Percentiles rank a stretch among this genome's conserved stretches.
These are phyloP conservation scores for Xylaria sp. DNA, from an alignment of 2,329 filamentous ascomycete species.

Conservation along the genomic window DNA sequence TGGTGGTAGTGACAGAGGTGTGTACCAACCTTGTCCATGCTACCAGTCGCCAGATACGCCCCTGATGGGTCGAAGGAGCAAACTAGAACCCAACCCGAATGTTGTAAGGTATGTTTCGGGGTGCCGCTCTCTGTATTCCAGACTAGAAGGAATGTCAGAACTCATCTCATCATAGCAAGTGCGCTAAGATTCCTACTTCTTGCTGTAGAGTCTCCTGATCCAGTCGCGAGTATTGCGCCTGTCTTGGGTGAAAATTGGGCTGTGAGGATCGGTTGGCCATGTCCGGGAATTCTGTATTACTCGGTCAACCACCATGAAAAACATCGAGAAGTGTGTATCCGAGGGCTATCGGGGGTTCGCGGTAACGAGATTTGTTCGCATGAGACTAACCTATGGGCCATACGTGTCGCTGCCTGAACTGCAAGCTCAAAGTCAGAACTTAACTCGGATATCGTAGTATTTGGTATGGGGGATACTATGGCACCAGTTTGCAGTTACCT, in stretches of 20 bases:
- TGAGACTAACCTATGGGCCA: conserved; percentile 71
- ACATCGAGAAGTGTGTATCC: background rate
- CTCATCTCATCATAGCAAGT: background rate
- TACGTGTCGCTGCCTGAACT: conserved; percentile 90
- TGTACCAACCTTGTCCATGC: conserved; percentile 77
- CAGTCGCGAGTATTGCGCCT: conserved; percentile 70
- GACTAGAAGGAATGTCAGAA: conserved; percentile 40
- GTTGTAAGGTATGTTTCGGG: conserved; percentile 84
- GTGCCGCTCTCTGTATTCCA: conserved; percentile 97
- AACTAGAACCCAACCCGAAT: conserved; percentile 89
- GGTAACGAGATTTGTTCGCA: background rate
- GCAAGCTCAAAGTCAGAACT: conserved; percentile 60
- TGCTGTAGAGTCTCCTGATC: conserved; percentile 90
- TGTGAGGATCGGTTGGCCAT: conserved; percentile 81
- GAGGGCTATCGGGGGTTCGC: background rate
- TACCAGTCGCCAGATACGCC: conserved; percentile 83
- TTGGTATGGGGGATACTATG: background rate
- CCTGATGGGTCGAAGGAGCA: conserved; percentile 91
- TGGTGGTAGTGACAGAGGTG: background rate
- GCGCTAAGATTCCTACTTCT: conserved; percentile 30
- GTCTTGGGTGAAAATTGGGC: conserved; percentile 38
- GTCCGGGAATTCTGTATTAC: conserved; percentile 74
- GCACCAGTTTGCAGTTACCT: conserved; percentile 11
- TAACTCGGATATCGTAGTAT: background rate
- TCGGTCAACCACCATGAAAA: conserved; percentile 16